These are phyloP conservation scores for Rhodotorula mucilaginosa DNA, from an alignment of 1,284 basidiomycete species.

Conservation along the genomic window DNA sequence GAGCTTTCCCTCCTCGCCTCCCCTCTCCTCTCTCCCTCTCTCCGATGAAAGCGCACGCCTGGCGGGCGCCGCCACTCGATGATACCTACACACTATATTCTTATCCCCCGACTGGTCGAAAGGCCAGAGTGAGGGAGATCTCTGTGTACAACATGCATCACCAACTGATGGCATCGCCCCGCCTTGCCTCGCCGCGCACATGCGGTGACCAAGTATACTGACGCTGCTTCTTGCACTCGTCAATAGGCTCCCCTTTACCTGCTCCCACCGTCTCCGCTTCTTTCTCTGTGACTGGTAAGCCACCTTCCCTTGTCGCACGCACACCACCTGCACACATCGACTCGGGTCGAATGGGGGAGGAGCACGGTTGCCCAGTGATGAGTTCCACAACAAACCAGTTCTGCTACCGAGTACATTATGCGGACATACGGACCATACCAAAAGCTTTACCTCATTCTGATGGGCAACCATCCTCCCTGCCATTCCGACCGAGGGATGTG, in stretches of 20 bases:
- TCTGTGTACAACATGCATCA: conserved; percentile 29
- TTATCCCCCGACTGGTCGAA: conserved; percentile 20
- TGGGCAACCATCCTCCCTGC: background rate
- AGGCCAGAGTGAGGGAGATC: conserved; percentile 28
- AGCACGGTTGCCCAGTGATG: conserved; percentile 10
- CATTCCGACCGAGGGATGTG: background rate
- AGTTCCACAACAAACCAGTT: conserved; percentile 29
- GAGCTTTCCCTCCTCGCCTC: background rate
- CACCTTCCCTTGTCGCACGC: background rate
- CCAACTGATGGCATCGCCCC: conserved; percentile 22
- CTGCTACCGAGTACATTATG: conserved; percentile 20
- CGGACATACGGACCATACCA: conserved; percentile 26
- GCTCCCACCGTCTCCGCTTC: background rate
- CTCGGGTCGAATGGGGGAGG: background rate
- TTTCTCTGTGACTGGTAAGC: too few species aligned
- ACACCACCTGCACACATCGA: background rate
- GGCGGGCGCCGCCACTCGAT: too few species aligned
- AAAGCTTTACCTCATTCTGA: conserved; percentile 33
- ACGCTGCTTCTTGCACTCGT: background rate
- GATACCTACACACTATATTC: conserved; percentile 18
- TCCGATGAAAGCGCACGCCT: too few species aligned
- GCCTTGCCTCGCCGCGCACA: background rate
- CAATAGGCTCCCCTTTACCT: background rate
- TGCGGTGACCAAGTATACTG: background rate
- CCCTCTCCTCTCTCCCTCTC: background rate